Conservation (phyloP, 352 stramenopile genomes). For the Albugo laibachii region DNA sequence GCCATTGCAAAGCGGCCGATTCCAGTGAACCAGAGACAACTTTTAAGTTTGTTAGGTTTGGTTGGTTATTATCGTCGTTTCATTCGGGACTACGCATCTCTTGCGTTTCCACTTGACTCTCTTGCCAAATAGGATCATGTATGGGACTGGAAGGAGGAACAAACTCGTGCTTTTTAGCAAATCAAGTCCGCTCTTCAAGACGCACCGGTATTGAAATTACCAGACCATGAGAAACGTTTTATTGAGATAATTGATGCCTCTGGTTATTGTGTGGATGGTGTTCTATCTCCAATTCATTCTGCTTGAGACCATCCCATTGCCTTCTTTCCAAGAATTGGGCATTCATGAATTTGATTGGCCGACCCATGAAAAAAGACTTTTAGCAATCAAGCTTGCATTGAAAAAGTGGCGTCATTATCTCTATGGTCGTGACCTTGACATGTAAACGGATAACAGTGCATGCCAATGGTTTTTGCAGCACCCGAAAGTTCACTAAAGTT, state of each 20-base stretch:
- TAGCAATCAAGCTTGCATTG: constrained; percentile 8
- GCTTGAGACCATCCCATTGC: constrained; percentile 9
- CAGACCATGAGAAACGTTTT: constrained; percentile 6
- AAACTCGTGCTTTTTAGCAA: constrained; percentile 4
- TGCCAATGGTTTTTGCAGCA: constrained; percentile 8
- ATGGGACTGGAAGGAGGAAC: constrained; percentile 5
- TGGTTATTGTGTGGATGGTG: constrained; percentile 3
- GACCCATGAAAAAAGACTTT: constrained; percentile 7
- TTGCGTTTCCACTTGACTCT: constrained; percentile 9
- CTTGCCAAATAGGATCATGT: constrained; percentile 8
- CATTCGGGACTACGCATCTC: constrained; percentile 8
- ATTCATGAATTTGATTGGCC: constrained; percentile 5
- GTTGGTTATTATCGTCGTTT: constrained; percentile 14
- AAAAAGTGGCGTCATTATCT: constrained; percentile 11
- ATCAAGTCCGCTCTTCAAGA: constrained; percentile 11
- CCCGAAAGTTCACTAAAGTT: constrained; percentile 2
- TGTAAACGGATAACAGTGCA: constrained; percentile 8
- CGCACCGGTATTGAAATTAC: constrained; percentile 10
- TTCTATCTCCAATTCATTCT: constrained; percentile 3
- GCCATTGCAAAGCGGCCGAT: constrained; percentile 6
- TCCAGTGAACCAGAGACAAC: constrained; percentile 4
- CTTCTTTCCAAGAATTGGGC: constrained; percentile 10
- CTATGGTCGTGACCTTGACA: constrained; percentile 2
- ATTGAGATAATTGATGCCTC: constrained; percentile 15
- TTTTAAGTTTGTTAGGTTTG: constrained; percentile 11